Conservation (phyloP, 768 basidiomycete species). For the Pleurotus djamor region DNA sequence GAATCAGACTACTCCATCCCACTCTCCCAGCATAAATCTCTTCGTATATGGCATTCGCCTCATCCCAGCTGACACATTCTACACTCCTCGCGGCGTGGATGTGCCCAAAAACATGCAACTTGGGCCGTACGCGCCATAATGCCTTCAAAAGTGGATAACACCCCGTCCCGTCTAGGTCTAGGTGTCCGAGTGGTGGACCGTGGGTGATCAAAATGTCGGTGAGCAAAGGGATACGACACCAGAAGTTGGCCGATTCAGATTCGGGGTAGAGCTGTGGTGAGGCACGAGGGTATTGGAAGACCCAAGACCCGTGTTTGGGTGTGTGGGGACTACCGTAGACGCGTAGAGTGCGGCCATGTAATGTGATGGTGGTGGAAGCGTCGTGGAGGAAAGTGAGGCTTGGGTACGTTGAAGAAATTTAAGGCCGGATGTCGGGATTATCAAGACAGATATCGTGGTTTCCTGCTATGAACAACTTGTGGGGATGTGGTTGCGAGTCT, state of each 20-base stretch:
- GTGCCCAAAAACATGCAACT: conserved; percentile 38
- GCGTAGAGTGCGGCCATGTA: conserved; percentile 24
- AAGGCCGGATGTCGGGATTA: conserved; percentile 9
- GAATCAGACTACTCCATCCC: conserved; percentile 12
- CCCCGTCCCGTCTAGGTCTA: conserved; percentile 23
- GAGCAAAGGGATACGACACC: conserved; percentile 23
- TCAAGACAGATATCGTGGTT: conserved; percentile 35
- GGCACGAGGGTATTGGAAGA: conserved; percentile 33
- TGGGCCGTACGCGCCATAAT: conserved; percentile 29
- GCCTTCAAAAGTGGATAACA: conserved; percentile 27
- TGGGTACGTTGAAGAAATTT: conserved; percentile 17
- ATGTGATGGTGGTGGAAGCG: conserved; percentile 18
- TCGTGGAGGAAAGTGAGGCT: conserved; percentile 36
- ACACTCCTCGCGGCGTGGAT: conserved; percentile 34
- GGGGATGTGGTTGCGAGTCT: conserved; percentile 25
- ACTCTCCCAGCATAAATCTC: conserved; percentile 15
- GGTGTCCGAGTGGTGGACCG: conserved; percentile 33
- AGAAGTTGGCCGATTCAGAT: conserved; percentile 14
- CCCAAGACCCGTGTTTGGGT: conserved; percentile 30
- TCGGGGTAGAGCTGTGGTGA: neutral
- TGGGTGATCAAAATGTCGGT: conserved; percentile 42
- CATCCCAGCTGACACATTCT: conserved; percentile 27
- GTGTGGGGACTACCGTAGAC: conserved; percentile 39
- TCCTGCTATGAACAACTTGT: conserved; percentile 42
- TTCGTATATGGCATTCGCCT: conserved; percentile 25